Percentiles rank a stretch among this genome's conserved stretches.
These are phyloP conservation scores for Penicillium frequentans DNA, from an alignment of 2,329 filamentous ascomycete genomes.

Conservation along the genomic window DNA sequence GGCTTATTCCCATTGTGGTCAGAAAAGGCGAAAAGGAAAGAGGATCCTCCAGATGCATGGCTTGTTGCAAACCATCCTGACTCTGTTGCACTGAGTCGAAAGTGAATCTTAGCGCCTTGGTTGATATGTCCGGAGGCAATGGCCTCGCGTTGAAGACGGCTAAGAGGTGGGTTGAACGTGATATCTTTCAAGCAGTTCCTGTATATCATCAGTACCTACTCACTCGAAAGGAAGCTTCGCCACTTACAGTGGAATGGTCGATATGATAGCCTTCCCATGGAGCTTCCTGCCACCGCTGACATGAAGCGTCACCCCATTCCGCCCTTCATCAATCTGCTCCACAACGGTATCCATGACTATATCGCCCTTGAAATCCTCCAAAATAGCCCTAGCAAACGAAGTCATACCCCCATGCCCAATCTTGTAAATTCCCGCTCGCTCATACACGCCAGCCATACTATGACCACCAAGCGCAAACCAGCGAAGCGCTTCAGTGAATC, in stretches of 20 bases:
- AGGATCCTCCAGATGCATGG: background rate
- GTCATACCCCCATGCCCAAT: slow-evolving; percentile 27
- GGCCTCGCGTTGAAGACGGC: slow-evolving; percentile 22
- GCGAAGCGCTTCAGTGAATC: slow-evolving; percentile 28
- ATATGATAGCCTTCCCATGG: background rate
- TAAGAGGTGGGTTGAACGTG: slow-evolving; percentile 28
- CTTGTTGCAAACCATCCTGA: slow-evolving; percentile 15
- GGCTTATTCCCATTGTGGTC: slow-evolving; percentile 19
- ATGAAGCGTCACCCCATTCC: background rate
- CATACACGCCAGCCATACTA: slow-evolving; percentile 20
- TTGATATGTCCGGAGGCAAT: slow-evolving; percentile 29
- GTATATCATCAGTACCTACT: background rate
- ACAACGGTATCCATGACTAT: background rate
- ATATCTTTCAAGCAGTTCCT: slow-evolving; percentile 14
- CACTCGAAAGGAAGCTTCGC: background rate
- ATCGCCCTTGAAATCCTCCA: slow-evolving; percentile 12
- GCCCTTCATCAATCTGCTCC: background rate
- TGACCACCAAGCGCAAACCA: slow-evolving; percentile 33
- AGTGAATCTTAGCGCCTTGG: slow-evolving; percentile 29
- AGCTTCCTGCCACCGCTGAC: background rate
- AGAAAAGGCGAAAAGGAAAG: slow-evolving; percentile 19
- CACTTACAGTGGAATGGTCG: background rate
- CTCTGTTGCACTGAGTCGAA: slow-evolving; percentile 11
- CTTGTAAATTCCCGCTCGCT: slow-evolving; percentile 26
- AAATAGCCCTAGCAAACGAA: slow-evolving; percentile 13